phyloP scores from a whole-genome alignment of 306 rosid species.

The Canavalia gladiata region DNA sequence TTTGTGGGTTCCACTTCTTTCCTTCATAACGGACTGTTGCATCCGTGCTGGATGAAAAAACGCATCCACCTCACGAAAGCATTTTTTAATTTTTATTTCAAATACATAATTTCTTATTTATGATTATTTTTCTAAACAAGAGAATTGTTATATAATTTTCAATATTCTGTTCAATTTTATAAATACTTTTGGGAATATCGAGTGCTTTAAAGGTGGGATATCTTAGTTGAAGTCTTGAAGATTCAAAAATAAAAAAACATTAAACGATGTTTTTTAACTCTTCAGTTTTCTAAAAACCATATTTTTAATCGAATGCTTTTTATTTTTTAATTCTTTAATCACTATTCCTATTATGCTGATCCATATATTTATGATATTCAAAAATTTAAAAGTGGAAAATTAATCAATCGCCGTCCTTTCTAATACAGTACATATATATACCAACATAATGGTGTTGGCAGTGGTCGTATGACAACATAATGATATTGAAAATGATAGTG shows the following conservation, averaged over 20 bases:
- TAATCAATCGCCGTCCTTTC: background rate
- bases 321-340: background rate
- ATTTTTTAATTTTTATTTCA: background rate
- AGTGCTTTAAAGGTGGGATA: background rate
- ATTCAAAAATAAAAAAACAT: background rate
- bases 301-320: background rate
- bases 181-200: background rate
- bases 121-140: background rate
- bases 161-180: background rate
- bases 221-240: no score
- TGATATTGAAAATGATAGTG: background rate
- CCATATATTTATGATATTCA: background rate
- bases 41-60: background rate
- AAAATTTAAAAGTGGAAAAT: background rate
- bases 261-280: background rate
- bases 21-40: background rate
- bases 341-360: background rate
- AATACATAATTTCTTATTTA: background rate
- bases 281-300: background rate
- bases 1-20: constrained; percentile 8
- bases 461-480: background rate
- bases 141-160: background rate
- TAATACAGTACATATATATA: background rate
- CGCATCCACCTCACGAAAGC: background rate
- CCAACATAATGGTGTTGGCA: background rate